Conservation (phyloP, 2,329 filamentous ascomycete genomes). For the Venturia pyrina region DNA sequence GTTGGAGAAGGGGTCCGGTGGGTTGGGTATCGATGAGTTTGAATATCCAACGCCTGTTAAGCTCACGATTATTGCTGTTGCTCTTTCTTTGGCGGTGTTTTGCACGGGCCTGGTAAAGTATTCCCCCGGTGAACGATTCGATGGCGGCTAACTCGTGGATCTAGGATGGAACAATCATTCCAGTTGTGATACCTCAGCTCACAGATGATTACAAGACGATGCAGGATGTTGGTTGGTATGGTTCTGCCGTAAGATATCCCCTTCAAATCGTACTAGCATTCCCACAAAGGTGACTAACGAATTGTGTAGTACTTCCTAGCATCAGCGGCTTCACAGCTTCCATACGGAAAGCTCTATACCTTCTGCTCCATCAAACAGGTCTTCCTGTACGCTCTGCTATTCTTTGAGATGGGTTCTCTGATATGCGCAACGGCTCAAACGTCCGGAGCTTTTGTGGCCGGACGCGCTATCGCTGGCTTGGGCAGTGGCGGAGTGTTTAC, state of each 20-base stretch:
- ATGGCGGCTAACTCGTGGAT: not conserved
- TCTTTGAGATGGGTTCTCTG: constrained; percentile 15
- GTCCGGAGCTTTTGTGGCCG: constrained; percentile 14
- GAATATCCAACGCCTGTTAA: not conserved
- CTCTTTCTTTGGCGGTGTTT: not conserved
- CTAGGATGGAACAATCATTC: constrained; percentile 24
- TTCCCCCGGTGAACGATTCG: no score
- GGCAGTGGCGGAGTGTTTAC: constrained; percentile 14
- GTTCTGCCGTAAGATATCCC: constrained; percentile 1
- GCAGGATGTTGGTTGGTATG: constrained; percentile 12
- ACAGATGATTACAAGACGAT: constrained; percentile 10
- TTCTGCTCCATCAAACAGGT: constrained; percentile 10
- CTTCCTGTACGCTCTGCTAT: constrained; percentile 10
- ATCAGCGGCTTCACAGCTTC: not conserved
- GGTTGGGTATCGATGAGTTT: not conserved
- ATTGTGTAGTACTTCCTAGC: constrained; percentile 5
- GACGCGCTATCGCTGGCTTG: constrained; percentile 15
- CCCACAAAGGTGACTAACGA: not conserved
- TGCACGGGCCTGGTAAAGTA: not conserved
- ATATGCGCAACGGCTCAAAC: constrained; percentile 14
- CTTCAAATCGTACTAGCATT: not conserved
- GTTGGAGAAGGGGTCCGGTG: not conserved
- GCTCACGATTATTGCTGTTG: not conserved
- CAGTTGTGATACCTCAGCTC: constrained; percentile 37
- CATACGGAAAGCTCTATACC: constrained; percentile 14